Conservation (phyloP, 768 basidiomycete genomes). For the Mycena metata region DNA sequence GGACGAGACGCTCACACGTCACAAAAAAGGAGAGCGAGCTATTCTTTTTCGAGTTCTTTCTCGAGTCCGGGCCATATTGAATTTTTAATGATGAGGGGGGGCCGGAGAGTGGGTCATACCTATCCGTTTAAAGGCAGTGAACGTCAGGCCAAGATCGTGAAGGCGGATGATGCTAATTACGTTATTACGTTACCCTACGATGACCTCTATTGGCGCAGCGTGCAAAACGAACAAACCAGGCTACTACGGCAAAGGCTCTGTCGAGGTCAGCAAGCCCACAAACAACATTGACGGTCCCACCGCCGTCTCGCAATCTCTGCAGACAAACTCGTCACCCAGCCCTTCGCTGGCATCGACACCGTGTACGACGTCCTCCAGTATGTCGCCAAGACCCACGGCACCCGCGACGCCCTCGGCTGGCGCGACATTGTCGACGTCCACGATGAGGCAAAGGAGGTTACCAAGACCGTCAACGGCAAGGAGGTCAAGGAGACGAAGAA, state of each 20-base stretch:
- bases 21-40: too few species aligned
- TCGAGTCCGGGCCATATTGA: too few species aligned
- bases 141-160: too few species aligned
- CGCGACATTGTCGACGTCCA: conserved; percentile 78
- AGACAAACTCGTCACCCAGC: conserved; percentile 72
- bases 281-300: conserved; percentile 65
- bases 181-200: too few species aligned
- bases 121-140: too few species aligned
- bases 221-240: conserved; percentile 55
- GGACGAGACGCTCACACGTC: too few species aligned
- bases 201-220: too few species aligned
- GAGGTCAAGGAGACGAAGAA: conserved; percentile 90
- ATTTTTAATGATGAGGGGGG: too few species aligned
- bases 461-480: conserved; percentile 56
- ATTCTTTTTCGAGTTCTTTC: too few species aligned
- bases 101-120: too few species aligned
- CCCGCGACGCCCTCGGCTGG: conserved; percentile 83
- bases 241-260: conserved; percentile 73
- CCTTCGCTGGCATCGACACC: conserved; percentile 83
- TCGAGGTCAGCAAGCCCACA: conserved; percentile 62
- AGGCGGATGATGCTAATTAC: too few species aligned
- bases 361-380: conserved; percentile 85
- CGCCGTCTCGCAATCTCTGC: conserved; percentile 70
- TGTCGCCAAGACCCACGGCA: conserved; percentile 80
- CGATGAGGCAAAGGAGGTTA: conserved; percentile 80